A percentile compares a stretch with the other conserved stretches of the same genome.
These are phyloP conservation scores for Sporothrix dimorphospora DNA, from an alignment of 2,329 filamentous ascomycete genomes.

Conservation along the genomic window DNA sequence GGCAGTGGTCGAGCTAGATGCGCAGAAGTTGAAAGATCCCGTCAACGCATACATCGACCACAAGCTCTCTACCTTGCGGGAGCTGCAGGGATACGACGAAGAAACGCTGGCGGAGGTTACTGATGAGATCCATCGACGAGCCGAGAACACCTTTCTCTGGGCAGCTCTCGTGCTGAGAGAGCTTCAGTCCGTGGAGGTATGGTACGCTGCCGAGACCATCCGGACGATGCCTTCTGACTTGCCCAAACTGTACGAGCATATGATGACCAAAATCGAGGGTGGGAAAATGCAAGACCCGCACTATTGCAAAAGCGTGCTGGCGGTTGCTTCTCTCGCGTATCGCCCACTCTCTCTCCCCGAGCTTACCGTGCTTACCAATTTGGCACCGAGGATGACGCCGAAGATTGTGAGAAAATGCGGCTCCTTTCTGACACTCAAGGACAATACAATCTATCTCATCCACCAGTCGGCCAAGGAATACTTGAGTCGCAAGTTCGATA, in stretches of 20 bases:
- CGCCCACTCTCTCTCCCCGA: constrained; percentile 36
- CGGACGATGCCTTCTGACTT: constrained; percentile 36
- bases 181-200: constrained; percentile 35
- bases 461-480: constrained; percentile 43
- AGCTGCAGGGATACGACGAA: constrained; percentile 28
- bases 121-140: constrained; percentile 36
- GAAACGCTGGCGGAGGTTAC: constrained; percentile 27
- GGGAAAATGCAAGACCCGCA: constrained; percentile 28
- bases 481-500: constrained; percentile 28
- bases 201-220: constrained; percentile 32
- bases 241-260: constrained; percentile 37
- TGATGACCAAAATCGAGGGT: constrained; percentile 35
- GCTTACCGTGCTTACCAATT: constrained; percentile 31
- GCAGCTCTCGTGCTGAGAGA: constrained; percentile 41
- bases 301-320: constrained; percentile 35
- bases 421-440: constrained; percentile 40
- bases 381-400: constrained; percentile 28
- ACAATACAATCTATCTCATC: constrained; percentile 37
- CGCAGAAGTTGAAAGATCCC: constrained; percentile 29
- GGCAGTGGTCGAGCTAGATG: constrained; percentile 32
- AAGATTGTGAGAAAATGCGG: constrained; percentile 39
- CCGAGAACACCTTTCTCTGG: constrained; percentile 46
- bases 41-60: constrained; percentile 33
- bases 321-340: constrained; percentile 29
- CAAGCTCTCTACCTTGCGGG: constrained; percentile 30